Evolutionary conservation across 2,329 filamentous ascomycete genomes (phyloP), one percentile per base, ranked within the genome.

Genomic region (Myotisia sp.): DNA sequence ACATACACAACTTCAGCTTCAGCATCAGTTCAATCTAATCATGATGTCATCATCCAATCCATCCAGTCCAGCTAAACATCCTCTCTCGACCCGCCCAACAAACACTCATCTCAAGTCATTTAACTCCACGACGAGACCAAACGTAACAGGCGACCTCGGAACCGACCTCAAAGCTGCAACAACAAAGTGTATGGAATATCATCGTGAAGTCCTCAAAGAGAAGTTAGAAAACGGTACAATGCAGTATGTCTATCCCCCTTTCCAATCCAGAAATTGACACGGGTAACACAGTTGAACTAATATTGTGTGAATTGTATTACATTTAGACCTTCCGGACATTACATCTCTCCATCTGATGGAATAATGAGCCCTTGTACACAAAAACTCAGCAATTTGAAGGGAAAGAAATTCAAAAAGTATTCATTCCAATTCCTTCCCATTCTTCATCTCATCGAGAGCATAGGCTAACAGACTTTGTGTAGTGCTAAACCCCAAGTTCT

Each of bases 301-400:
- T 16, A 4, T n/a, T 17, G 18, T 30, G 17, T 20, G 20, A 21
- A 30, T 28, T 21, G 3, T 26, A 28, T 10, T 36, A 33, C 47
- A 23, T 5, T 7, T 9, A 52, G 49, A 39, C 49, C 43, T 6
- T 43, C 50, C 33, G 48, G 50, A 27, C 52, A 54, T 28, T 66
- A 65, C 41, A 53, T 66, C 37, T 65, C 62, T 22, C 63, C 63
- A 0, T 65, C 62, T 3, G 63, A 67, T 42, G 58, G 60, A 24
- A 61, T 67, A 32, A 62, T 64, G 55, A 64, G 60, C 33, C 63
- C 63, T 3, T 64, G 62, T 39, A 64, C 62, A 18, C 63, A 64
- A 53, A 67, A 66, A 35, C 36, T 67, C 47, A 63, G 56, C 33
- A 58, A 64, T 37, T 48, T 65, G 36, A 67, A 67, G 54, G 58